Percentiles rank a stretch among this genome's conserved stretches.
These are phyloP conservation scores for Nakaseomyces bracarensis DNA, from an alignment of 1,139 yeast species.

Conservation along the genomic window DNA sequence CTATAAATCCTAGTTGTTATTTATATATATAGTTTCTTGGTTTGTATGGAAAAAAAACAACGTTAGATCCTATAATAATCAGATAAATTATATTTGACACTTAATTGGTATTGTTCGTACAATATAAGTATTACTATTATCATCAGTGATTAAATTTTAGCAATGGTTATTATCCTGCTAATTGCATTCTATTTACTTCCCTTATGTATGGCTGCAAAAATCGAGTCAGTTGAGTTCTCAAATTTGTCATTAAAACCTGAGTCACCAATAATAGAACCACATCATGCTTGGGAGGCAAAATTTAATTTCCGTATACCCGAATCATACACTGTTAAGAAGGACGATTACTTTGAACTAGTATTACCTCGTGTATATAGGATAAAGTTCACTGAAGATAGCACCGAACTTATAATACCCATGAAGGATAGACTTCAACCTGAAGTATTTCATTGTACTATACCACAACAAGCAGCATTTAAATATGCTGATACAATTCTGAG, in stretches of 20 bases:
- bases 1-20: no score
- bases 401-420: constrained; percentile 14
- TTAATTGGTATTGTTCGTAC: no score
- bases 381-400: constrained; percentile 23
- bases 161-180: not conserved
- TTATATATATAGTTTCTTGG: no score
- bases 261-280: constrained; percentile 22
- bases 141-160: no score
- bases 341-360: constrained; percentile 24
- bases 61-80: no score
- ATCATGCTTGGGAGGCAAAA: constrained; percentile 31
- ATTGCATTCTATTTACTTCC: not conserved
- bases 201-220: constrained; percentile 15
- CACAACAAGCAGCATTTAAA: constrained; percentile 32
- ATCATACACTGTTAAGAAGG: constrained; percentile 18
- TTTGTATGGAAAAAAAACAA: no score
- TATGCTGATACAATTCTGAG: constrained; percentile 24
- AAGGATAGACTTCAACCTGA: constrained; percentile 20
- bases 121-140: no score
- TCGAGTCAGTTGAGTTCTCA: constrained; percentile 15
- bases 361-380: constrained; percentile 32
- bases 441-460: constrained; percentile 29
- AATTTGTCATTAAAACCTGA: constrained; percentile 20
- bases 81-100: no score
- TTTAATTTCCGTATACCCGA: constrained; percentile 26